Evolutionary conservation across 208 protist species (phyloP), one percentile per base, ranked within the genome.

Genomic region (Novymonas esmeraldas): DNA sequence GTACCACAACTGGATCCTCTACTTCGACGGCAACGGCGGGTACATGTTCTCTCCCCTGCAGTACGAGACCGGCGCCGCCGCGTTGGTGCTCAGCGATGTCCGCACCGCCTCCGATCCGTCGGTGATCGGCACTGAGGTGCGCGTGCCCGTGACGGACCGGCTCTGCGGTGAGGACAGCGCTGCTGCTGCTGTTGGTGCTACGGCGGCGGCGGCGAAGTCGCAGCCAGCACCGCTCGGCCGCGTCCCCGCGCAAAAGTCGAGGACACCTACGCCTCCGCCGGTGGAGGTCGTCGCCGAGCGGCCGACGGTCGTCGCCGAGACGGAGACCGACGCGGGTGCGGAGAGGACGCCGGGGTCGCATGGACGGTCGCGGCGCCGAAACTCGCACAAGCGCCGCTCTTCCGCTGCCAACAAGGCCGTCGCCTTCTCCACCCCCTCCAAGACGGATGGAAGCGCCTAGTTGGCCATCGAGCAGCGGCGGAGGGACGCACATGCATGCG

Each of bases 1-100:
- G 45, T 79, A 94, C 71, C 92, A 97, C 73, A 90, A 93, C 73
- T 91, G 73, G 79, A 81, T 94, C 29, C 70, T 97, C 13, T 77
- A 79, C 38, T 91, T 97, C 51, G 87, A 97, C 57, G 90, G 84
- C 10, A 65, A 70, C 22, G 87, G 89, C 24, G 76, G 72, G 18
- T 94, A 83, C 66, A 70, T 87, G 64, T 94, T 94, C 67, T 84
- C 85, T 0, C 84, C 88, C 9, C 58, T 94, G 24, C 69, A 59
- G 6, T 76, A 87, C 51, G 64, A 79, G 2, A 33, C 73, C 6
- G 55, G 76, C 3, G 74, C 55, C 22, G 48, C 54, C 20, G 50
- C 51, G n/a, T 52, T 70, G 24, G 31, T 78, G 64, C 59, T 72
- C 39, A 58, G 55, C 24, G 44, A 44, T 22, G 74, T 76, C 34